Conservation (phyloP, 2,329 filamentous ascomycete species). For the Massarina eburnea region DNA sequence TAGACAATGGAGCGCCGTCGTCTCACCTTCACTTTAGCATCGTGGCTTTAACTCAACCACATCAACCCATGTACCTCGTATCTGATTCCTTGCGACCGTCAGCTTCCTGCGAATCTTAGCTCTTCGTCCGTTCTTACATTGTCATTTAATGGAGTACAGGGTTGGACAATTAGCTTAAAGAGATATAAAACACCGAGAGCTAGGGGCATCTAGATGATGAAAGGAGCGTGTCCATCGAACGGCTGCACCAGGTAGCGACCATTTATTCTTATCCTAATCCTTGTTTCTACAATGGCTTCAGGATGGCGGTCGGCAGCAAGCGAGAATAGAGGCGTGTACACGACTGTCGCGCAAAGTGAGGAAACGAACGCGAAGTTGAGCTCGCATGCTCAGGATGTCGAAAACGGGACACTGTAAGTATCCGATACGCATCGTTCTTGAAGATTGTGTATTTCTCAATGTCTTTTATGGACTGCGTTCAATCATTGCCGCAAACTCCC, state of each 20-base stretch:
- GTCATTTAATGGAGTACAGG: not conserved
- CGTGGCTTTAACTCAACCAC: slow-evolving; percentile 16
- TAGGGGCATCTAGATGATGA: slow-evolving; percentile 5
- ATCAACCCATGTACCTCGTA: slow-evolving; percentile 3
- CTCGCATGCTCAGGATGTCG: slow-evolving; percentile 16
- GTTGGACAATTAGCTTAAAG: not conserved
- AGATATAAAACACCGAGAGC: not conserved
- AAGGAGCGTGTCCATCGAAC: slow-evolving; percentile 3
- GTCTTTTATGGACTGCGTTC: too few species aligned
- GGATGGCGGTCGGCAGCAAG: slow-evolving; percentile 17
- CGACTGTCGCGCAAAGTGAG: slow-evolving; percentile 36
- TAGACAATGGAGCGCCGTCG: slow-evolving; percentile 2
- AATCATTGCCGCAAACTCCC: too few species aligned
- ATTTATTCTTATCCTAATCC: not conserved
- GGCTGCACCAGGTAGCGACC: slow-evolving; percentile 2
- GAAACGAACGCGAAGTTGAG: slow-evolving; percentile 18
- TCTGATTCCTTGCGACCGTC: not conserved
- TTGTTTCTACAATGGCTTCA: slow-evolving; percentile 17
- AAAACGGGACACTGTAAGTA: slow-evolving; percentile 12
- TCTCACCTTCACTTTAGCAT: slow-evolving; percentile 11
- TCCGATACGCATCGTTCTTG: not conserved
- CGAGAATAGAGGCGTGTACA: slow-evolving; percentile 30
- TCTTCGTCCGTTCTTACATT: slow-evolving; percentile 9
- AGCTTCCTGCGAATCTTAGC: too few species aligned
- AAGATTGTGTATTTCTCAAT: too few species aligned